Base-by-base conservation (phyloP, 805 yeast species). In the Candida insectorum region DNA sequence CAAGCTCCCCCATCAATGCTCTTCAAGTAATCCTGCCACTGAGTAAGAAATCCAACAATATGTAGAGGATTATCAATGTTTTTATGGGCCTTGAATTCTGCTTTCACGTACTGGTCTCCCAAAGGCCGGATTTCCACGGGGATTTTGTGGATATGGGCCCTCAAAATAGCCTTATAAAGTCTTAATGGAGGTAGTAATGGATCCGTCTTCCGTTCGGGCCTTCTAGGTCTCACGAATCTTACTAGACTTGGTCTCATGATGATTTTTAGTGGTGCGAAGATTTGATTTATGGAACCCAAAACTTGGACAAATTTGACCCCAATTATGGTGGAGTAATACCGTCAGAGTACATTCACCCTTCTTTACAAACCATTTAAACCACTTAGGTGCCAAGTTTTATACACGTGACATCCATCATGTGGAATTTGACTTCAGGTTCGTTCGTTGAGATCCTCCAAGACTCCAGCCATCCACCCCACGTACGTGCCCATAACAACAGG, bases 41-140 rank as follows among this genome's bases (percentile, higher is more conserved):
- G 81, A 1, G 95, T 78, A 41, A 93, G 68, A 48, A 93, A 93
- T 8, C 97, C 98, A 8, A 93, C 88, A 21, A 93, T 87, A 52
- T 91, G 95, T 16, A 87, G 69, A 3, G 99, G 97, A 56, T 93
- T 88, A 44, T 87, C 96, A 5, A 82, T 73, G 30, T 66, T 59
- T 39, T 79, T 75, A 60, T 93, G 98, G 5, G 89, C 81, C 48
- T 79, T 78, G 66, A 93, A 93, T 62, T 93, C 99, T 22, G 81
- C 75, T 53, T 79, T 84, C 32, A 91, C 96, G 55, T 93, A 93
- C 45, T 77, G 71, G 58, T 93, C 96, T 4, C 98, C 99, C 15
- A 93, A 68, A 33, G 78, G 72, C 37, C 95, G 71, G 40, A 83
- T 82, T 30, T 78, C 77, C 3, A 62, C 57, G 0, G 89, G 86